Evolutionary conservation across 441 rosid species (phyloP), one percentile per base, ranked within the genome.

Genomic region (Raphanus hybrid): DNA sequence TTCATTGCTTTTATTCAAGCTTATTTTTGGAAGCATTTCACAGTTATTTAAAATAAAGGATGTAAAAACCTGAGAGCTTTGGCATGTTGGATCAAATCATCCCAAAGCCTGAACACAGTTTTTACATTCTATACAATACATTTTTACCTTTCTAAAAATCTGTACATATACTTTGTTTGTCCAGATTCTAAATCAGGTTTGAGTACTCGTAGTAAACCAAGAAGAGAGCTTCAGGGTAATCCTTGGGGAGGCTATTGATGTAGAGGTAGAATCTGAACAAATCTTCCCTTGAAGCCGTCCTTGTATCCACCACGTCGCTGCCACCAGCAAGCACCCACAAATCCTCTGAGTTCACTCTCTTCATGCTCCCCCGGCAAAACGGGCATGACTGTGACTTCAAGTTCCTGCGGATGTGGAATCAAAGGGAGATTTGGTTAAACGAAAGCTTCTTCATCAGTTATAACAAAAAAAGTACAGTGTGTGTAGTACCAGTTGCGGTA

Each of bases 301-400:
- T 84, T 2, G 82, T 69, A 81, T 93, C 99, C 32, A 92, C 91
- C 81, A 96, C 96, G 41, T 96, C 99, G 2, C 86, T 86, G 55
- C 87, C 80, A 73, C 94, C 90, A 3, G 97, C 95, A 70, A 96
- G 97, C 78, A 96, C 99, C 99, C 99, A 96, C 70, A 96, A 80
- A 71, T 96, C 99, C 82, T 92, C 97, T 7, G 97, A 96, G 75
- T 93, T 93, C 27, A 96, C 99, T 80, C 99, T 90, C 86, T 91
- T 96, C 65, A 96, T 80, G 87, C 91, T 93, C 27, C 99, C 98
- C 0, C 98, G 97, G 74, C 98, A 93, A 74, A 96, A 96, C 6
- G 99, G 99, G 75, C 98, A 96, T 6, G 99, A 96, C 84, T 91
- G 97, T 0, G 97, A 96, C 80, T 91, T 93, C 58, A 86, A 82